Percentiles rank a stretch among this genome's conserved stretches.
These are phyloP conservation scores for Populus alba DNA, from an alignment of 345 rosid genomes.

Conservation along the genomic window DNA sequence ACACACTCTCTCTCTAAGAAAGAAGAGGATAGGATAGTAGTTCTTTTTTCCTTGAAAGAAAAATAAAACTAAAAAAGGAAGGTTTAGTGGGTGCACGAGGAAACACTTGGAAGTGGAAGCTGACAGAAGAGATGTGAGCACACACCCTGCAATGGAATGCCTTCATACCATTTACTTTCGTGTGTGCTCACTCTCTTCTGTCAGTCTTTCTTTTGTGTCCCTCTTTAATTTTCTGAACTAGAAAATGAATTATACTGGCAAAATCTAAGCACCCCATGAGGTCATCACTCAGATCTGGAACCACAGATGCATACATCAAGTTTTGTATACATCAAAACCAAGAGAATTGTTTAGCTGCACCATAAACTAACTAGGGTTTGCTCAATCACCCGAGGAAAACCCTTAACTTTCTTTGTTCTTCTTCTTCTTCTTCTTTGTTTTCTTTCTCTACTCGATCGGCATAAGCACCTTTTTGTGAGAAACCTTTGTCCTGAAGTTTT, in stretches of 20 bases:
- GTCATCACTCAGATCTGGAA: slow-evolving; percentile 6
- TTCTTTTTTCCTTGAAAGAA: too few relatives aligned
- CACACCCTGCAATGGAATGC: slow-evolving; percentile 47
- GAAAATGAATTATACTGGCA: background rate
- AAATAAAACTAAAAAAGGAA: background rate
- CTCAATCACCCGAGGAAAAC: background rate
- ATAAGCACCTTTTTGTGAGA: background rate
- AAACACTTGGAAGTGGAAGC: slow-evolving; percentile 19
- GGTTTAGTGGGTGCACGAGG: background rate
- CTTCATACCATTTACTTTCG: slow-evolving; percentile 45
- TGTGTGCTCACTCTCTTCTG: slow-evolving; percentile 85
- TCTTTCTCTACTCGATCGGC: background rate
- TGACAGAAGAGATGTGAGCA: slow-evolving; percentile 66
- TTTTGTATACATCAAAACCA: background rate
- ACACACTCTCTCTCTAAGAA: too few relatives aligned
- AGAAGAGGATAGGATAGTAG: too few relatives aligned
- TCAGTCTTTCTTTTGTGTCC: slow-evolving; percentile 34
- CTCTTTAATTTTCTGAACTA: background rate
- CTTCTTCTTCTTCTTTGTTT: background rate
- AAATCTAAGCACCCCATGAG: background rate
- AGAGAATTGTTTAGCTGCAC: background rate
- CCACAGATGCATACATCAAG: background rate
- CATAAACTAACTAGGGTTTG: background rate
- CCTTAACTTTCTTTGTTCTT: background rate
- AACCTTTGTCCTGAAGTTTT: background rate